phyloP scores from a whole-genome alignment of 345 rosid species.

The Pugionium cornutum region DNA sequence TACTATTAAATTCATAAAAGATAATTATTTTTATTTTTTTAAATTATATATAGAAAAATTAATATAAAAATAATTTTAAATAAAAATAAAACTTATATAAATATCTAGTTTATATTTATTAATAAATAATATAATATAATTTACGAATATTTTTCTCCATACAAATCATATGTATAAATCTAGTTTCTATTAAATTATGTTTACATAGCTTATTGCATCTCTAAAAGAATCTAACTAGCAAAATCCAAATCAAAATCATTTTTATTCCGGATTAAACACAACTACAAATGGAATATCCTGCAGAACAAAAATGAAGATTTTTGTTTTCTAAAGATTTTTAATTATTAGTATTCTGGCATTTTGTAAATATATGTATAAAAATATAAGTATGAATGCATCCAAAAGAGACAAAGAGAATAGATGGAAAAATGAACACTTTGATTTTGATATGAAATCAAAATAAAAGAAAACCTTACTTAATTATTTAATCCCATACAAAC shows the following conservation, averaged over 20 bases:
- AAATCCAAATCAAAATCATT: constrained; percentile 1
- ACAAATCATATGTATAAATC: no score
- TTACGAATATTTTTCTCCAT: no score
- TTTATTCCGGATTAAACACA: neutral
- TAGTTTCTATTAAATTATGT: neutral
- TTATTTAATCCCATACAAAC: constrained; percentile 28
- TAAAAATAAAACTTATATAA: no score
- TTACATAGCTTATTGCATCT: neutral
- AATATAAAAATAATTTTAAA: no score
- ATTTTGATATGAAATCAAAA: constrained; percentile 35
- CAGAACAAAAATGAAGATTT: constrained; percentile 3
- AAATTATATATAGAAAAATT: no score
- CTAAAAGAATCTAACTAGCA: neutral
- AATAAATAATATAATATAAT: no score
- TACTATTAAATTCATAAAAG: no score
- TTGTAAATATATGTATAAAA: constrained; percentile 9
- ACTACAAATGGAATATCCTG: constrained; percentile 20
- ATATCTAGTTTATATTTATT: no score
- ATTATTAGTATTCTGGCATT: constrained; percentile 6
- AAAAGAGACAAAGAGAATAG: constrained; percentile 46
- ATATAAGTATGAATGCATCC: constrained; percentile 31
- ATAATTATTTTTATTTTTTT: no score
- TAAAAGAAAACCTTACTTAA: constrained; percentile 20
- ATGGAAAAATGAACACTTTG: constrained; percentile 36
- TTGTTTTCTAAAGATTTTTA: neutral